Evolutionary conservation across 75 land plant genomes (phyloP).

Genomic region (Chamaecyparis obtusa): DNA sequence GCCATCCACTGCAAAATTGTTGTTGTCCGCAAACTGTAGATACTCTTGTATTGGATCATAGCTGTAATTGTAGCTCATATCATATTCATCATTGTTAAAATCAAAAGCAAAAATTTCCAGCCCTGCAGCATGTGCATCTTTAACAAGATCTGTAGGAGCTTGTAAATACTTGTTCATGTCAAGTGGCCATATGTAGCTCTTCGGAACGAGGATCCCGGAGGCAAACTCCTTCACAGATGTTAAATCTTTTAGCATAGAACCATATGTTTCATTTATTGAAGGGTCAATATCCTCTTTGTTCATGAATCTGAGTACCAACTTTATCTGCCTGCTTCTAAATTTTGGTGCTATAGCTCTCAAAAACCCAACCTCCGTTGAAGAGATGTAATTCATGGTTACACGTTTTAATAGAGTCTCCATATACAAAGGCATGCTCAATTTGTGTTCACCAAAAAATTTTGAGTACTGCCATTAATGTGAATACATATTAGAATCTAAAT

Average conservation of each 20-base stretch:
- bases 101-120: conserved; percentile 68
- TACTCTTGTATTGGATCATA: conserved; percentile 78
- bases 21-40: conserved; percentile 48
- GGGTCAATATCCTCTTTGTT: conserved; percentile 40
- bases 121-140: conserved; percentile 68
- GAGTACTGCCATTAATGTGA: conserved; percentile 53
- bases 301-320: conserved; percentile 49
- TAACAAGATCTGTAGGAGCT: conserved; percentile 51
- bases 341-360: conserved; percentile 38
- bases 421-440: conserved; percentile 53
- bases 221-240: conserved; percentile 77
- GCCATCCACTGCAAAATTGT: conserved; percentile 77
- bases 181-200: conserved; percentile 66
- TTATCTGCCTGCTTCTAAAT: conserved; percentile 23
- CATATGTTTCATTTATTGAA: conserved; percentile 72
- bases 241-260: conserved; percentile 56
- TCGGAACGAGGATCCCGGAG: conserved; percentile 80
- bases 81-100: conserved; percentile 63
- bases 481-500: not conserved
- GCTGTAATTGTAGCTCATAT: conserved; percentile 62
- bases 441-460: conserved; percentile 61
- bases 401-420: conserved; percentile 23
- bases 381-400: conserved; percentile 46
- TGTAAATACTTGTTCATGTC: conserved; percentile 20
- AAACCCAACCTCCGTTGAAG: conserved; percentile 80